Conservation (phyloP, 345 rosid species). For the Lumnitzera racemosa region DNA sequence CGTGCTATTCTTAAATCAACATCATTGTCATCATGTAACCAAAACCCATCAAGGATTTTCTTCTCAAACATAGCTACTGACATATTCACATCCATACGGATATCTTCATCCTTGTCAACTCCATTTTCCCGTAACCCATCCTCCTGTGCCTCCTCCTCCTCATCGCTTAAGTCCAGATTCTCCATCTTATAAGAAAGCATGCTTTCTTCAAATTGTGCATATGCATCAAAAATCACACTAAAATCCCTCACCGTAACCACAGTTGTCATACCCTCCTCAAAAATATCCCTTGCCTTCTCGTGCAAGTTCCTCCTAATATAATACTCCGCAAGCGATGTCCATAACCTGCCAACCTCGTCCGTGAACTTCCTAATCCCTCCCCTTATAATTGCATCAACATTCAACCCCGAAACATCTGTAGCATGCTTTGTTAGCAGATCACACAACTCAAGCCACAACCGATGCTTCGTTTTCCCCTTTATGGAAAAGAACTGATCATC, state of each 20-base stretch:
- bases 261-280: slow-evolving; percentile 94
- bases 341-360: slow-evolving; percentile 83
- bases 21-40: slow-evolving; percentile 83
- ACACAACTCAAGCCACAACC: slow-evolving; percentile 89
- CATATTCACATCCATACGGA: slow-evolving; percentile 46
- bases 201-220: slow-evolving; percentile 75
- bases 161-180: slow-evolving; percentile 52
- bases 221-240: slow-evolving; percentile 85
- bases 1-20: slow-evolving; percentile 83
- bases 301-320: slow-evolving; percentile 75
- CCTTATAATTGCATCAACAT: slow-evolving; percentile 90
- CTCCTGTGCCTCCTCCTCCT: slow-evolving; percentile 36
- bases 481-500: slow-evolving; percentile 77
- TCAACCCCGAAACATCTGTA: slow-evolving; percentile 70
- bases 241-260: slow-evolving; percentile 94
- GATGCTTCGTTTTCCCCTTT: slow-evolving; percentile 85
- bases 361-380: slow-evolving; percentile 96
- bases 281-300: slow-evolving; percentile 89
- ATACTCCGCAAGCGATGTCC: slow-evolving; percentile 97
- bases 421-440: slow-evolving; percentile 84
- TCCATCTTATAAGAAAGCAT: slow-evolving; percentile 71
- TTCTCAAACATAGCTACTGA: slow-evolving; percentile 58
- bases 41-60: slow-evolving; percentile 73
- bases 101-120: slow-evolving; percentile 53
- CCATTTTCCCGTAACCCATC: slow-evolving; percentile 34